phyloP scores from a whole-genome alignment of 2,329 filamentous ascomycete genomes.

The Ophiocordyceps unilateralis region DNA sequence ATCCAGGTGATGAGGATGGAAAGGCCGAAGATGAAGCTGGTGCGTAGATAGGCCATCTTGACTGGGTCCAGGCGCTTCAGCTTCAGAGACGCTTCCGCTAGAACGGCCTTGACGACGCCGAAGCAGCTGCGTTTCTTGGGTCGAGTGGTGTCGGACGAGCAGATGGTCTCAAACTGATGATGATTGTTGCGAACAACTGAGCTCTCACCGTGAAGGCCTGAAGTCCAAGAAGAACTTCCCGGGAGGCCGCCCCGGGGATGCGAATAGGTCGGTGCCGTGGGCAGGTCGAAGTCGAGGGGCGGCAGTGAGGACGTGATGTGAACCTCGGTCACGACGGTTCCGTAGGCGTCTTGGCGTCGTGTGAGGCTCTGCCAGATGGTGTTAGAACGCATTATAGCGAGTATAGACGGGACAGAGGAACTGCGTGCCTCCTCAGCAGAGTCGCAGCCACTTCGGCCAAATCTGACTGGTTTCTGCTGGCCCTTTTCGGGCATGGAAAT shows the following conservation, averaged over 20 bases:
- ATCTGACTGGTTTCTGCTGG: constrained; percentile 7
- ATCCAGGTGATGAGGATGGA: constrained; percentile 44
- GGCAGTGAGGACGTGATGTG: constrained; percentile 19
- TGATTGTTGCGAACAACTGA: constrained; percentile 3
- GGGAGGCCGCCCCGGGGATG: constrained; percentile 1
- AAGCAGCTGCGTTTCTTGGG: constrained; percentile 5
- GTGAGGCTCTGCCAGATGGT: constrained; percentile 9
- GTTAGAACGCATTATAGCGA: constrained; percentile 4
- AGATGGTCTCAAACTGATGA: constrained; percentile 12
- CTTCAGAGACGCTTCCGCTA: constrained; percentile 13
- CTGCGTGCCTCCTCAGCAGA: constrained; percentile 17
- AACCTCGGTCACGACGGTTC: constrained; percentile 31
- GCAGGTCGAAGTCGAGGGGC: constrained; percentile 2
- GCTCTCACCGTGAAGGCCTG: constrained; percentile 1
- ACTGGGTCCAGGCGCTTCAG: constrained; percentile 29
- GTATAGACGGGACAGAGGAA: not conserved
- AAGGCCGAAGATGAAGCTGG: constrained; percentile 42
- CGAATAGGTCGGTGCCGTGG: constrained; percentile 4
- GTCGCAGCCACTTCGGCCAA: constrained; percentile 11
- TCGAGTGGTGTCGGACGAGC: constrained; percentile 9
- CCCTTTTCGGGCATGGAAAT: constrained; percentile 14
- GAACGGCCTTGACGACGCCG: constrained; percentile 8
- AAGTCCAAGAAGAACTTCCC: not conserved
- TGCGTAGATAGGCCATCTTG: constrained; percentile 41
- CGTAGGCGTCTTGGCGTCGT: constrained; percentile 19